Evolutionary conservation across 495 filamentous ascomycete species (phyloP).

Genomic region (Penicillium manginii): DNA sequence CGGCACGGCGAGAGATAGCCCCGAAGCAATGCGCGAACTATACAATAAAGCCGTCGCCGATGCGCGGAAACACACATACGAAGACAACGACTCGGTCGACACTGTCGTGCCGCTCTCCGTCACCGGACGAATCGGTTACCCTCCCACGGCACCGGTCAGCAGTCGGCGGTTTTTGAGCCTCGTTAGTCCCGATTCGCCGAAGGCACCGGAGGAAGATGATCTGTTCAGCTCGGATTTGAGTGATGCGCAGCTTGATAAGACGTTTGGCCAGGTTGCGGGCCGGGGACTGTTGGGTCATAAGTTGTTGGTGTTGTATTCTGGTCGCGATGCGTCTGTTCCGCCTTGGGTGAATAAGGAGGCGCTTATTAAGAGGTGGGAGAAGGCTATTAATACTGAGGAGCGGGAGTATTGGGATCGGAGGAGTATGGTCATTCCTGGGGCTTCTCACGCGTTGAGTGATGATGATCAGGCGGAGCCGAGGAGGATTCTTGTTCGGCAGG

Average conservation of each 20-base stretch:
- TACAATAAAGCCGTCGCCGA: constrained; percentile 34
- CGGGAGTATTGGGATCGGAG: constrained; percentile 40
- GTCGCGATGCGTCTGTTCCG: constrained; percentile 72
- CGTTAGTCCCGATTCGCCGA: constrained; percentile 52
- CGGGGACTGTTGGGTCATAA: constrained; percentile 54
- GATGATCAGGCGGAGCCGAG: constrained; percentile 49
- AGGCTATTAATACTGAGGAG: constrained; percentile 50
- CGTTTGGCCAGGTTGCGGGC: constrained; percentile 64
- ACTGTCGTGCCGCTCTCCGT: constrained; percentile 40
- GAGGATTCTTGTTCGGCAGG: constrained; percentile 38
- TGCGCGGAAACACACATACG: constrained; percentile 27
- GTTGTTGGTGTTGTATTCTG: constrained; percentile 62
- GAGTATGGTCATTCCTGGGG: constrained; percentile 48
- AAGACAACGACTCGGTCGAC: constrained; percentile 30
- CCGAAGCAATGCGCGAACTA: constrained; percentile 29
- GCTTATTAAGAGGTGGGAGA: constrained; percentile 65
- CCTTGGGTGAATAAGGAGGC: constrained; percentile 61
- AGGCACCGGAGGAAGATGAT: constrained; percentile 74
- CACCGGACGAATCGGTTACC: constrained; percentile 40
- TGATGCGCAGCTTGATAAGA: constrained; percentile 56
- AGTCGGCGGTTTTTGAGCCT: constrained; percentile 69
- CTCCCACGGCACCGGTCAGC: constrained; percentile 56
- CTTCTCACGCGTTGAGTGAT: constrained; percentile 52
- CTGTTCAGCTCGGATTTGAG: constrained; percentile 79
- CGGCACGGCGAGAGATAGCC: constrained; percentile 37